Conservation (phyloP, 257 asterid species). For the Nicotiana knightiana region DNA sequence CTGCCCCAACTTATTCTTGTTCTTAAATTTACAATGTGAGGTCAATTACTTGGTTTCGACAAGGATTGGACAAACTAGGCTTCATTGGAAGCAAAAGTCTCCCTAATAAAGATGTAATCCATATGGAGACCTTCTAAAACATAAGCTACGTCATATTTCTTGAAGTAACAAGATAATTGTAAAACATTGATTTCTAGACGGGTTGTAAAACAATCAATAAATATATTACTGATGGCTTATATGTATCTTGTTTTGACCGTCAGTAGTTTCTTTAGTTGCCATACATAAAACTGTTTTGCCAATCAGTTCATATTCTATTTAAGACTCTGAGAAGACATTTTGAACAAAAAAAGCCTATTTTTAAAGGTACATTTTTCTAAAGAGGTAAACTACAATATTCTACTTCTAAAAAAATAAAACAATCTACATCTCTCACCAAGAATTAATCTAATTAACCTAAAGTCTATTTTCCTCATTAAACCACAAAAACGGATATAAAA, state of each 20-base stretch:
- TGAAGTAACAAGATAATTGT: not conserved
- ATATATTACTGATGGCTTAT: not conserved
- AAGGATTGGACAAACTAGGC: constrained; percentile 4
- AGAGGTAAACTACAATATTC: not conserved
- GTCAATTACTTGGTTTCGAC: not conserved
- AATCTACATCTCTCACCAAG: not conserved
- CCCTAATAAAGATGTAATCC: not conserved
- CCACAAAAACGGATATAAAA: not conserved
- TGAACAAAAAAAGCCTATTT: not conserved
- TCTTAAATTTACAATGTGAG: not conserved
- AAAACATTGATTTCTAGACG: not conserved
- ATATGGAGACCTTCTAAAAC: not conserved
- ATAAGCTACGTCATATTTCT: not conserved
- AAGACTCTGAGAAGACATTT: not conserved
- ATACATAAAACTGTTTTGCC: not conserved
- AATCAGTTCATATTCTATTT: not conserved
- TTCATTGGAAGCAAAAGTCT: not conserved
- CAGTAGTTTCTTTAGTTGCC: not conserved
- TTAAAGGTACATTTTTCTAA: not conserved
- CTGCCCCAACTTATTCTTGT: too few species aligned
- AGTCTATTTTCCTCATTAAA: not conserved
- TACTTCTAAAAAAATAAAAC: not conserved
- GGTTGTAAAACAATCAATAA: not conserved
- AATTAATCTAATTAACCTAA: not conserved
- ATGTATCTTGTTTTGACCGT: not conserved